Conservation (phyloP, 441 rosid genomes). For the Hura crepitans region DNA sequence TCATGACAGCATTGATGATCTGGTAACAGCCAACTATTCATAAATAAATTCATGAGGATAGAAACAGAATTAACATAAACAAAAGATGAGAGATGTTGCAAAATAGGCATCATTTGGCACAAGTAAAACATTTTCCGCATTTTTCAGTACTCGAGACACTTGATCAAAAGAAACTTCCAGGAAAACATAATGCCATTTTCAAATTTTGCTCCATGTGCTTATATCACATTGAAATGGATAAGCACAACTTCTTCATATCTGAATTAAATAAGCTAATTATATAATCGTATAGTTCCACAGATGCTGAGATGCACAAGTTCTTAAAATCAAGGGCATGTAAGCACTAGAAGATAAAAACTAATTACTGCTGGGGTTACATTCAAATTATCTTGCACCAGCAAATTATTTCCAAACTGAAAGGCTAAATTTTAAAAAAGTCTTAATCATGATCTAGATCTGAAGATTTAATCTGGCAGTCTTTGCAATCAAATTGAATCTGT, state of each 20-base stretch:
- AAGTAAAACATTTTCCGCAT: too few relatives aligned
- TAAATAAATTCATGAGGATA: background rate
- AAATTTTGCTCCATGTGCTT: background rate
- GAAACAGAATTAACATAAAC: slow-evolving; percentile 1
- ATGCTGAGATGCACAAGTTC: background rate
- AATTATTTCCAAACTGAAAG: too few relatives aligned
- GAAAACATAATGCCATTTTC: background rate
- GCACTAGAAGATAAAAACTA: background rate
- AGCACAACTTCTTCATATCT: too few relatives aligned
- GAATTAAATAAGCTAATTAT: background rate
- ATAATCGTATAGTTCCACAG: background rate
- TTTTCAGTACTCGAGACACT: background rate
- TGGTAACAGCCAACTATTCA: slow-evolving; percentile 23
- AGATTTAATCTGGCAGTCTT: background rate
- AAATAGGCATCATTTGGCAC: background rate
- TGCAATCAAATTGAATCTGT: too few relatives aligned
- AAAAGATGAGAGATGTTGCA: background rate
- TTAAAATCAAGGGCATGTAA: background rate
- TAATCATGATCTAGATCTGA: background rate
- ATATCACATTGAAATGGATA: background rate
- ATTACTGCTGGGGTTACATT: background rate
- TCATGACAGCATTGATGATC: slow-evolving; percentile 85
- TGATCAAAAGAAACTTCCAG: background rate
- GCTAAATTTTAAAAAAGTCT: too few relatives aligned
- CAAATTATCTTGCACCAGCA: too few relatives aligned